Base-by-base conservation (phyloP, 108 stramenopile species). In the Mediolabrus comicus region DNA sequence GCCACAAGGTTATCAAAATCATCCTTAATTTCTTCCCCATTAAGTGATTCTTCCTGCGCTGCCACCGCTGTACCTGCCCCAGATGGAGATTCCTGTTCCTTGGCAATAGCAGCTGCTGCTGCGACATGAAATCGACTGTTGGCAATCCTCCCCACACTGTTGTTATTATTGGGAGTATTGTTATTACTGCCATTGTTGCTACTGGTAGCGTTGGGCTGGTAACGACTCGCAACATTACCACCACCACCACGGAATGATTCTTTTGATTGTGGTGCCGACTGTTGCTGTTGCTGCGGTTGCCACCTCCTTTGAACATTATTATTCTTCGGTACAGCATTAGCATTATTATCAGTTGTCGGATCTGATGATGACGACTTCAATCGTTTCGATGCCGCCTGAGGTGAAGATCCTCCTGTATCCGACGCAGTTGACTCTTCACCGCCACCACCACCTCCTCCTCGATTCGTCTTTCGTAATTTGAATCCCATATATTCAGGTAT, bases 251-350 rank as follows among this genome's bases (percentile, higher is more conserved):
- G 46, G 6, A 22, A 49, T 49, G 46, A 22, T 22, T n/a, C 46
- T 49, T 49, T 49, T 17, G 46, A 49, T 8, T 49, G 46, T 7
- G 46, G 46, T 29, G 24, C 19, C 49, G 12, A 10, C 11, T 67
- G 43, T 31, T 63, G 62, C 19, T 43, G 43, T 8, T 55, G 35
- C 6, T 67, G 65, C 26, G 36, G 65, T 54, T 56, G 65, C 22
- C 36, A 34, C 34, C 55, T 67, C 53, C 22, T 36, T 16, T 29
- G 55, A 10, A 30, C 55, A 29, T 17, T 30, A 8, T 13, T 29
- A 1, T n/a, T 16, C 19, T 56, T 56, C 10, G 38, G 10, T 39
- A 12, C 38, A 39, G 38, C 8, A 39, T 12, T 39, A 39, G 1
- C 55, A 22, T 31, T 49, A 7, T n/a, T 6, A 17, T 3, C 16